Evolutionary conservation across 2,329 filamentous ascomycete species (phyloP), one percentile per base, ranked within the genome.

Genomic region (Alternaria longipes): DNA sequence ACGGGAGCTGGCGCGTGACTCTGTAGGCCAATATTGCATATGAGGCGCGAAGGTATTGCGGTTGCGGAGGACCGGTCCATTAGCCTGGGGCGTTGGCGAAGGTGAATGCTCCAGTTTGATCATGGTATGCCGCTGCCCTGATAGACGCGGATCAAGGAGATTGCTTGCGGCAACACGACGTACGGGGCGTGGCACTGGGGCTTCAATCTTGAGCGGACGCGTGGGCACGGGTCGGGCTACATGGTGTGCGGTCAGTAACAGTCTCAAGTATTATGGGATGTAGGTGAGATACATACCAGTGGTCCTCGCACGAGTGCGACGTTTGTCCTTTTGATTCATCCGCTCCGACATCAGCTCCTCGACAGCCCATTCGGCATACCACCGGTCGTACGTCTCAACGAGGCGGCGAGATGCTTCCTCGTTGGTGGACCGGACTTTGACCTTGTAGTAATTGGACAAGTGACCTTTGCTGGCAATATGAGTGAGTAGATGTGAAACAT

Each of bases 391-490:
- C 45, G 84, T 81, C 36, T 88, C 84, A 45, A 97, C 83, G 32
- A 86, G 78, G 11, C 85, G 77, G 24, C 85, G 84, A n/a, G 90
- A 88, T n/a, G 81, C 81, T n/a, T 84, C 78, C 62, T 96, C 91
- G 46, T 86, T 84, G 55, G 88, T 85, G 56, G 90, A 87, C 59
- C 87, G 87, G 67, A 97, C 87, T 71, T 92, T 90, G 54, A 93
- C 85, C 73, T 92, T 93, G 81, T 94, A 96, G 72, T 92, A 89
- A 75, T 92, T 87, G 61, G 93, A 89, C 34, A 97, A 83, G 77
- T 98, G 94, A n/a, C 91, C 91, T 77, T 97, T 97, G 66, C 94
- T 97, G 61, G 91, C 89, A 64, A 97, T 88, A 75, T 98, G 94
- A 12, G 94, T 98, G 74, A 98, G 87, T 38, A 97, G 84, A 78